Conservation (phyloP, 805 yeast species). For the Spathaspora gorwiae region DNA sequence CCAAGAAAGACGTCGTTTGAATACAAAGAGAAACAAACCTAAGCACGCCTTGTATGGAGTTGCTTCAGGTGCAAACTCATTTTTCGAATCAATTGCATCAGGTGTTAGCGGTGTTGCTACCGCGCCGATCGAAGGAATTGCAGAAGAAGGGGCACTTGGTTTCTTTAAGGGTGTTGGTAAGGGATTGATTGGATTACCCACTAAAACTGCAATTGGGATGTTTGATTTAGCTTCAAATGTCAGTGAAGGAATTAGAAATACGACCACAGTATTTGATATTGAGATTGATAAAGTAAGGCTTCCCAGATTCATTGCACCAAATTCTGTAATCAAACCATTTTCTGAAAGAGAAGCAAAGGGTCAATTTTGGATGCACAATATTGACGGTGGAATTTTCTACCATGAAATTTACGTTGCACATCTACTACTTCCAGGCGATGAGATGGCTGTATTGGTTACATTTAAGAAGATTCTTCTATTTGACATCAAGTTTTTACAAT, state of each 20-base stretch:
- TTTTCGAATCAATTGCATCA: constrained; percentile 79
- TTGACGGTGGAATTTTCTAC: constrained; percentile 74
- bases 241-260: constrained; percentile 88
- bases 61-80: constrained; percentile 81
- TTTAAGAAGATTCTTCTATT: constrained; percentile 65
- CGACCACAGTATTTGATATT: constrained; percentile 85
- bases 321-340: constrained; percentile 70
- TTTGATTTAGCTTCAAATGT: constrained; percentile 90
- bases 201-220: constrained; percentile 93
- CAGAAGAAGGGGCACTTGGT: constrained; percentile 84
- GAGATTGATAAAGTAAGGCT: constrained; percentile 75
- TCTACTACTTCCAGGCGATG: constrained; percentile 75
- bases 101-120: constrained; percentile 88
- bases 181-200: constrained; percentile 93
- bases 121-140: constrained; percentile 88
- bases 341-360: constrained; percentile 87
- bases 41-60: constrained; percentile 82
- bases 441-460: constrained; percentile 71
- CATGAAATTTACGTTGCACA: constrained; percentile 82
- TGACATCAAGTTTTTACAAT: constrained; percentile 52
- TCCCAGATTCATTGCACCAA: constrained; percentile 71
- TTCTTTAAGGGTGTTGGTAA: constrained; percentile 91
- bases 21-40: constrained; percentile 73
- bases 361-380: constrained; percentile 81
- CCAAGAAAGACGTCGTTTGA: constrained; percentile 75